These are phyloP conservation scores for Suhomyces yuchorum DNA, from an alignment of 1,139 yeast genomes.

Conservation along the genomic window DNA sequence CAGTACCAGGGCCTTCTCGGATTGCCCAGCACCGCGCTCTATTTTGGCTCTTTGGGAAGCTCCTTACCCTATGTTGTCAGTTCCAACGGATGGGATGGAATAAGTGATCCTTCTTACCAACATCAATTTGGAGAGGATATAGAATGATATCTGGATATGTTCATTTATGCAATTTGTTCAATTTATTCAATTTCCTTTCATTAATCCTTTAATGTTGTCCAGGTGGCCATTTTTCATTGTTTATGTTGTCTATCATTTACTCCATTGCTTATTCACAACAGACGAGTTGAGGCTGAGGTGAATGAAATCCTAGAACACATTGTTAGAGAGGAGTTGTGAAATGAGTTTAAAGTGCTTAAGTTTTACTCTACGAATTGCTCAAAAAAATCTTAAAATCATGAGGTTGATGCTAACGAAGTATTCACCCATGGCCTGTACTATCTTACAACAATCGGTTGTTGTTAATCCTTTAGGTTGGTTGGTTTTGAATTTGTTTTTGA, in stretches of 20 bases:
- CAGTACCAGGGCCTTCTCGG: conserved; percentile 47
- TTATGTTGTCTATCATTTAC: neutral
- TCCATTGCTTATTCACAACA: neutral
- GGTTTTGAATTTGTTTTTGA: neutral
- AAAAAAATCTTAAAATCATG: neutral
- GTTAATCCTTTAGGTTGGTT: neutral
- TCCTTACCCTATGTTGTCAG: conserved; percentile 46
- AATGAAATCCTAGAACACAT: neutral
- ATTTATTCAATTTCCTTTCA: neutral
- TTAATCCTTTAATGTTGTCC: neutral
- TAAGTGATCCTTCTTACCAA: conserved; percentile 22
- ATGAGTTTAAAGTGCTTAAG: neutral
- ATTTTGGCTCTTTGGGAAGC: conserved; percentile 44
- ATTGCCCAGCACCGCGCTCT: conserved; percentile 40
- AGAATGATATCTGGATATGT: conserved; percentile 11
- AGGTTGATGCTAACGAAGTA: neutral
- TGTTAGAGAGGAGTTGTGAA: neutral
- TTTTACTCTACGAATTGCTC: neutral
- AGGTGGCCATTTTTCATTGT: neutral
- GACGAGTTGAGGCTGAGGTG: neutral
- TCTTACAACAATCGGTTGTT: neutral
- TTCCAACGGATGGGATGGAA: conserved; percentile 43
- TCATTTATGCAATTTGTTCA: neutral
- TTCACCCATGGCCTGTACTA: neutral
- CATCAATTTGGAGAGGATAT: conserved; percentile 22